Conservation (phyloP, 2,329 filamentous ascomycete genomes). For the Cryphonectria japonica region DNA sequence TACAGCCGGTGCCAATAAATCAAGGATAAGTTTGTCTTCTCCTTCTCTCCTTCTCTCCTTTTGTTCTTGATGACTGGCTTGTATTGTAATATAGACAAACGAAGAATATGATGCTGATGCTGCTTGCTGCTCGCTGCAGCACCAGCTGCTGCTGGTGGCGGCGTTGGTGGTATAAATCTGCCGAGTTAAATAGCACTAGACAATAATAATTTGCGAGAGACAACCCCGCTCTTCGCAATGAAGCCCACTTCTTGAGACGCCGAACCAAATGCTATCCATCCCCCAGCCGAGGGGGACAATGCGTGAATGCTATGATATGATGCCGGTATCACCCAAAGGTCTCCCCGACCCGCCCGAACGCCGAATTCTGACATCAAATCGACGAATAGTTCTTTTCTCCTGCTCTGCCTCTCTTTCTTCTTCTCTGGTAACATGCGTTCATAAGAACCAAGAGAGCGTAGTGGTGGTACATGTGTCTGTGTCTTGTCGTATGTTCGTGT, state of each 20-base stretch:
- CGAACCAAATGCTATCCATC: conserved; percentile 8
- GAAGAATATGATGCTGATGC: neutral
- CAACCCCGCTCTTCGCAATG: neutral
- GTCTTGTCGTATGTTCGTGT: neutral
- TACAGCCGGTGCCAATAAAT: neutral
- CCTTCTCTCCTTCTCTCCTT: neutral
- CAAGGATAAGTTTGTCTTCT: too few species aligned
- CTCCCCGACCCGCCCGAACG: conserved; percentile 7
- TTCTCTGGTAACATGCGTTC: neutral
- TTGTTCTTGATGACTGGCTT: neutral
- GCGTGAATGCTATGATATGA: conserved; percentile 4
- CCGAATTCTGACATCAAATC: conserved; percentile 8
- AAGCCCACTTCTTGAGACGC: conserved; percentile 3
- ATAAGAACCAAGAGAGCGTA: neutral
- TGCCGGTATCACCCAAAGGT: neutral
- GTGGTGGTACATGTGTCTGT: neutral
- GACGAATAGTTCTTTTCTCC: neutral
- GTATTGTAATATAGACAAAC: conserved; percentile 5
- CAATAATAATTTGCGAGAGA: neutral
- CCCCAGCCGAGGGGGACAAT: neutral
- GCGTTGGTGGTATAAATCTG: conserved; percentile 1
- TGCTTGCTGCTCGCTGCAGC: neutral
- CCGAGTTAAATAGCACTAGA: neutral
- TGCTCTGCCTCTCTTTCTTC: neutral
- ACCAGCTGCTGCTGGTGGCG: neutral